Percentiles rank a stretch among this genome's conserved stretches.
Evolutionary conservation across 768 basidiomycete genomes (phyloP).

Genomic region (Russula olivacea): DNA sequence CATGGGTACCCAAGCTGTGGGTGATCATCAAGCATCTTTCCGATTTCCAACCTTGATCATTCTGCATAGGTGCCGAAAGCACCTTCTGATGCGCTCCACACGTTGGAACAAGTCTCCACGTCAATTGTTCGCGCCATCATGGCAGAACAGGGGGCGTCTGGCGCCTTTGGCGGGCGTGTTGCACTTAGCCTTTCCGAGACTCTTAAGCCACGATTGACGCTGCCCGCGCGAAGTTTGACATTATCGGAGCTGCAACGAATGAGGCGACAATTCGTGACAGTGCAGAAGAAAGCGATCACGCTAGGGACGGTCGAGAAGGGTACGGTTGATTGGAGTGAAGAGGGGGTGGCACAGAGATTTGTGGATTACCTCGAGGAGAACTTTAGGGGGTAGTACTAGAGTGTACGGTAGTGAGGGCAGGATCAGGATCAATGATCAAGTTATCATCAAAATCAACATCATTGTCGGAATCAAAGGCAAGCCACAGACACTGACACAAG

Average conservation of each 20-base stretch:
- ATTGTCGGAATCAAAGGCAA: background rate
- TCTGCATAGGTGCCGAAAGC: slow-evolving; percentile 62
- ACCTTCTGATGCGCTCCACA: slow-evolving; percentile 80
- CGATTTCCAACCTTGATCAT: background rate
- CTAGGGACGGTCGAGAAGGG: slow-evolving; percentile 77
- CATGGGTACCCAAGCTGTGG: slow-evolving; percentile 67
- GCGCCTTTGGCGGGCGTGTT: slow-evolving; percentile 48
- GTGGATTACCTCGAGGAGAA: slow-evolving; percentile 66
- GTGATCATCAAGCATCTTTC: slow-evolving; percentile 27
- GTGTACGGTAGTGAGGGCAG: background rate
- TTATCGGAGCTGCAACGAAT: slow-evolving; percentile 83
- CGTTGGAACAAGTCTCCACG: slow-evolving; percentile 74
- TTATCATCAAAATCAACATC: background rate
- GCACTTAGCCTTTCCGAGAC: slow-evolving; percentile 41
- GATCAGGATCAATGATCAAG: background rate
- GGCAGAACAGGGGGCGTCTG: slow-evolving; percentile 50
- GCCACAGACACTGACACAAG: background rate
- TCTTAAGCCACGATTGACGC: slow-evolving; percentile 44
- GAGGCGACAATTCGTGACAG: slow-evolving; percentile 85
- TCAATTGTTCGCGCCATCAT: slow-evolving; percentile 68
- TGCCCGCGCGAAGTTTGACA: slow-evolving; percentile 69
- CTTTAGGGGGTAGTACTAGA: slow-evolving; percentile 33
- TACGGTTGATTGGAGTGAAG: slow-evolving; percentile 68
- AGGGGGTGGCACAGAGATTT: slow-evolving; percentile 65
- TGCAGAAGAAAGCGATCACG: slow-evolving; percentile 86